Conservation (phyloP, 192 early-diverging fungal genomes). For the Glomus cerebriforme region DNA sequence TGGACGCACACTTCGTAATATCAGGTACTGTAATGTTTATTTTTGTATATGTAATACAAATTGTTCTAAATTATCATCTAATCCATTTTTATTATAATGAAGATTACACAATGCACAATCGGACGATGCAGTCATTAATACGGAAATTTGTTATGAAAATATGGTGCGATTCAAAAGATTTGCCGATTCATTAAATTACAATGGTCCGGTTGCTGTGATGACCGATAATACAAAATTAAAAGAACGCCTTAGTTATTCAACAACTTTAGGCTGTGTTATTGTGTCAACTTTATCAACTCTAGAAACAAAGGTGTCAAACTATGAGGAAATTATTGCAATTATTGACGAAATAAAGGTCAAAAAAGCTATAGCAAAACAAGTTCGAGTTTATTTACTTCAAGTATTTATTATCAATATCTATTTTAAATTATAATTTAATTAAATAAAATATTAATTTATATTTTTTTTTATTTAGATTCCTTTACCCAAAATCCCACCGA, state of each 20-base stretch:
- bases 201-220: neutral
- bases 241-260: neutral
- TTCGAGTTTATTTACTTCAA: neutral
- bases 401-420: neutral
- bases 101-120: neutral
- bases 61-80: neutral
- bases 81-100: neutral
- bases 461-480: no score
- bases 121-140: neutral
- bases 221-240: neutral
- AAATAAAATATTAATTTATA: no score
- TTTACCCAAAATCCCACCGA: no score
- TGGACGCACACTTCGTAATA: neutral
- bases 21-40: neutral
- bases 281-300: neutral
- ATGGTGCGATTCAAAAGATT: neutral
- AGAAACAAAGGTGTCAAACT: neutral
- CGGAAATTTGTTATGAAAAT: neutral
- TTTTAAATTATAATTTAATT: neutral
- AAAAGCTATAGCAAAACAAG: neutral
- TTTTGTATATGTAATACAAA: neutral
- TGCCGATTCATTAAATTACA: no score
- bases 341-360: neutral
- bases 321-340: neutral
- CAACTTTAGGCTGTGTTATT: neutral